Evolutionary conservation across 2,329 filamentous ascomycete species (phyloP), one percentile per base, ranked within the genome.

Genomic region (Rutstroemia sp.): DNA sequence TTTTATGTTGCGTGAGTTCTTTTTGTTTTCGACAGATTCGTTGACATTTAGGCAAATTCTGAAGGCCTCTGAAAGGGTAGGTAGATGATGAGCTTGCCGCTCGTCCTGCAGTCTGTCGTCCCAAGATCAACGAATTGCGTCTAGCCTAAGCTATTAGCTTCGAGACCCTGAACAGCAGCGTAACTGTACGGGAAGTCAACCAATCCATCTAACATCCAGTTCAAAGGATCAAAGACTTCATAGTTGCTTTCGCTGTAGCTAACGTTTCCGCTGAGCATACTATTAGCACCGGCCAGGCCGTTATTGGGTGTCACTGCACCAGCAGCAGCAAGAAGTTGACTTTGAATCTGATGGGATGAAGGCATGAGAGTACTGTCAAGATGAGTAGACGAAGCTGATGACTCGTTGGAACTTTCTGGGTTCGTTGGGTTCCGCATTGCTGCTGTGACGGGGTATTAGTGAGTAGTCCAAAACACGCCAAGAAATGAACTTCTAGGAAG

Each of bases 181-280:
- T 81, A 86, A 10, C 77, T 79, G 67, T 86, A 91, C 61, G 88
- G 89, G 68, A 92, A 87, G 68, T 92, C 88, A 59, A 94, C 77
- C 37, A 92, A 77, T 14, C 89, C 89, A 70, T 96, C 92, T 59
- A 96, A 76, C 77, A 95, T 90, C 92, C 92, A 96, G 70, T 92
- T 90, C 66, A 96, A 79, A 1, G 92, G 90, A 72, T 96, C 91
- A 67, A 95, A 96, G 60, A 95, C 90, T 70, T 95, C 89, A 70
- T 91, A 91, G 65, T 84, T 87, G 9, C 82, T 81, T 55, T 88
- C 80, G 62, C 81, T 79, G 61, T 88, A 86, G 63, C 79, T 77
- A 30, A 74, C 74, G 30, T 52, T 54, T 23, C 59, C 58, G 9
- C 58, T 54, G 57, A 68, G 62, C 60, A 65, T 65, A 23, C 54